These are phyloP conservation scores for Globisporangium solare DNA, from an alignment of 352 stramenopile species.

Conservation along the genomic window DNA sequence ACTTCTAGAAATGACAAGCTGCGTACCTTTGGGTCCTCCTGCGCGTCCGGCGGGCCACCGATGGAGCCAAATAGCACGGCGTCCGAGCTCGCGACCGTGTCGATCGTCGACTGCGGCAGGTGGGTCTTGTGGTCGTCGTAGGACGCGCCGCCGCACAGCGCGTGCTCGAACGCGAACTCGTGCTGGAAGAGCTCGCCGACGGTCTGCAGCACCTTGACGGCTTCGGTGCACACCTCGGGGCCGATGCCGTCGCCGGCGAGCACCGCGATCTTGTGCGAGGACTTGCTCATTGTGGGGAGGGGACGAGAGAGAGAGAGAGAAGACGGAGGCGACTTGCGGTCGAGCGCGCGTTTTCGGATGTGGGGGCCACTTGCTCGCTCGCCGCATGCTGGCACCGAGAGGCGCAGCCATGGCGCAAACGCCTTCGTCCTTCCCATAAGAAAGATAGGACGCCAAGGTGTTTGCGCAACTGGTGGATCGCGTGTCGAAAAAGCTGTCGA, in stretches of 20 bases:
- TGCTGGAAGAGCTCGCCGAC: constrained; percentile 82
- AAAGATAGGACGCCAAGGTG: background rate
- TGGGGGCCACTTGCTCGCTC: no score
- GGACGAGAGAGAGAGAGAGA: background rate
- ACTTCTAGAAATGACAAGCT: no score
- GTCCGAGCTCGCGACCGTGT: constrained; percentile 86
- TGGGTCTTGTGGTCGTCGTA: constrained; percentile 90
- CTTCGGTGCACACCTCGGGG: constrained; percentile 96
- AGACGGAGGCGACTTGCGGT: constrained; percentile 4
- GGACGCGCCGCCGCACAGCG: constrained; percentile 94
- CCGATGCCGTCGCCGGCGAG: constrained; percentile 98
- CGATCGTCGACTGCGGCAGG: constrained; percentile 93
- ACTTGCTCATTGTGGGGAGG: constrained; percentile 26
- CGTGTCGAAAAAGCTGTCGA: background rate
- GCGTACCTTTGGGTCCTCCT: constrained; percentile 76
- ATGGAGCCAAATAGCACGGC: constrained; percentile 97
- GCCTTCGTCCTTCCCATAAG: background rate
- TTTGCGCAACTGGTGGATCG: background rate
- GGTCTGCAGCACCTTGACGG: constrained; percentile 87
- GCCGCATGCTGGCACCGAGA: background rate
- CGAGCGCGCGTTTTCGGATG: background rate
- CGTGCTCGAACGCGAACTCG: constrained; percentile 91
- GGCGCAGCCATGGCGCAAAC: background rate
- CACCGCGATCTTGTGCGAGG: constrained; percentile 90
- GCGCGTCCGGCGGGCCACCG: constrained; percentile 91